These are phyloP conservation scores for Mucor plumbeus DNA, from an alignment of 371 early-diverging fungal genomes.

Conservation along the genomic window DNA sequence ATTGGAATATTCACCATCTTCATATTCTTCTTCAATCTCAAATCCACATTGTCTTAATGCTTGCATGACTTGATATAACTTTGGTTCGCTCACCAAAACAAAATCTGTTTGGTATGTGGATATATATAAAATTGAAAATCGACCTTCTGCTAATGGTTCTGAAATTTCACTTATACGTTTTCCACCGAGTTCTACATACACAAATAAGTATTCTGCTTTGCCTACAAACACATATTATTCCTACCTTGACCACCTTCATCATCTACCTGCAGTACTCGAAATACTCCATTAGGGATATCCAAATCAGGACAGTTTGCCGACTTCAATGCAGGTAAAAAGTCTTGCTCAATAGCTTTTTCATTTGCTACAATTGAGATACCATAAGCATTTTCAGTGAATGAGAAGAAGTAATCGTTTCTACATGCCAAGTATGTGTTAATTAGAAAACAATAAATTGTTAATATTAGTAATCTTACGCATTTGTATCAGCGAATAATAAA, in stretches of 20 bases:
- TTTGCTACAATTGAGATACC: slow-evolving; percentile 67
- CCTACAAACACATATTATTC: too few relatives aligned
- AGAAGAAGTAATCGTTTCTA: slow-evolving; percentile 60
- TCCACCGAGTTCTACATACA: slow-evolving; percentile 54
- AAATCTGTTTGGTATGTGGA: slow-evolving; percentile 69
- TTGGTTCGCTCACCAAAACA: slow-evolving; percentile 61
- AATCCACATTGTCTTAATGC: slow-evolving; percentile 49
- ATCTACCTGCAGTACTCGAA: slow-evolving; percentile 66
- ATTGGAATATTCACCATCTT: background rate
- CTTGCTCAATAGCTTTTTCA: slow-evolving; percentile 39
- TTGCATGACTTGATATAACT: slow-evolving; percentile 52
- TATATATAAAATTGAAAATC: slow-evolving; percentile 57
- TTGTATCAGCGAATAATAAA: slow-evolving; percentile 42
- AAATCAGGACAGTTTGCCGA: slow-evolving; percentile 33
- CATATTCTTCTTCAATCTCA: slow-evolving; percentile 33
- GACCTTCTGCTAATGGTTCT: slow-evolving; percentile 60
- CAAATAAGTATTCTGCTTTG: background rate
- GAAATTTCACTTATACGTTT: slow-evolving; percentile 66
- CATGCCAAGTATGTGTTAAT: background rate
- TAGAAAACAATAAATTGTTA: background rate
- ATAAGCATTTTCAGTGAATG: slow-evolving; percentile 66
- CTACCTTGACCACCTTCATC: slow-evolving; percentile 58
- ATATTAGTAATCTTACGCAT: background rate
- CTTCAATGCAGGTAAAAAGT: slow-evolving; percentile 41
- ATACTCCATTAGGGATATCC: slow-evolving; percentile 47